phyloP scores from a whole-genome alignment of 164 flowering plant genomes.

The Tetrastigma voinierianum region DNA sequence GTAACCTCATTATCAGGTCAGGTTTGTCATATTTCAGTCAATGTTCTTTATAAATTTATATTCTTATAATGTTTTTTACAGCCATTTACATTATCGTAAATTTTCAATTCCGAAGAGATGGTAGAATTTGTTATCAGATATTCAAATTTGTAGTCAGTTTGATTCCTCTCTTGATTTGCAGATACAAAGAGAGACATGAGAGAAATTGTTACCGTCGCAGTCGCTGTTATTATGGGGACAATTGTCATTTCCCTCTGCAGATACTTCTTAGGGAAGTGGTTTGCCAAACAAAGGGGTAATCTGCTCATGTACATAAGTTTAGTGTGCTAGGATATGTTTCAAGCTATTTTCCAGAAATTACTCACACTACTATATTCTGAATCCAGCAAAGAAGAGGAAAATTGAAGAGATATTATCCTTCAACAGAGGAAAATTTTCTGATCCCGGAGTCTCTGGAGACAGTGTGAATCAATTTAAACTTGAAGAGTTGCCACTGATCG shows the following conservation, averaged over 20 bases:
- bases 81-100: too few relatives aligned
- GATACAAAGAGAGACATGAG: conserved; percentile 4
- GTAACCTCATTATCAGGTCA: too few relatives aligned
- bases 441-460: background rate
- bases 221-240: conserved; percentile 4
- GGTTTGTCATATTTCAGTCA: too few relatives aligned
- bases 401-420: background rate
- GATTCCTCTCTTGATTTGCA: background rate
- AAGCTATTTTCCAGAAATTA: background rate
- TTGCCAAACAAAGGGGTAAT: conserved; percentile 13
- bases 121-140: too few relatives aligned
- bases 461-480: conserved; percentile 12
- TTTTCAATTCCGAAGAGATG: too few relatives aligned
- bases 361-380: background rate
- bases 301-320: background rate
- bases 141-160: background rate
- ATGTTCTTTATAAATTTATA: too few relatives aligned
- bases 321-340: background rate
- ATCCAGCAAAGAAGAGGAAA: conserved; percentile 5
- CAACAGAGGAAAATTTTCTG: background rate
- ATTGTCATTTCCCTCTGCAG: background rate
- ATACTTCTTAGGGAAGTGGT: conserved; percentile 9
- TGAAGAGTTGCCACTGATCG: conserved; percentile 24
- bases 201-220: background rate
- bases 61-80: too few relatives aligned